Evolutionary conservation across 2,329 filamentous ascomycete species (phyloP), one percentile per base, ranked within the genome.

Genomic region (Waltergamsia citrina): DNA sequence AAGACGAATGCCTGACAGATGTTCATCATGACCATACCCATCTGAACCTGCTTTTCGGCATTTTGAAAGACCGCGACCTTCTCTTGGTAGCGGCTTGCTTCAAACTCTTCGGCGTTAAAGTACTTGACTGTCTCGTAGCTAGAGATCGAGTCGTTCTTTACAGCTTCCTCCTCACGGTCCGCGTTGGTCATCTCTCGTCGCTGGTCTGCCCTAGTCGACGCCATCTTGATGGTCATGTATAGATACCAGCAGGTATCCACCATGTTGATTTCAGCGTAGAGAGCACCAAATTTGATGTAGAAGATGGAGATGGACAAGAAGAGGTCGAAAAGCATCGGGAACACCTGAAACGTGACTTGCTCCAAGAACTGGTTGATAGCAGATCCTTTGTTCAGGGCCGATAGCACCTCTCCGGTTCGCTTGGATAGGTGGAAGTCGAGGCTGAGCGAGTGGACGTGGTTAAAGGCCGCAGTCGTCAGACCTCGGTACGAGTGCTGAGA

Each of bases 61-160:
- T 61, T 62, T 51, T 90, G 85, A 54, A 79, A 90, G 35, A 72
- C 73, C 29, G 64, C 63, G 35, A 92, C 83, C 18, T 84, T 82
- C 29, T 69, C 59, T 30, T 78, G 71, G 49, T 87, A 90, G 17
- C 85, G 73, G 32, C 69, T 63, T 44, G 86, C 87, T 50, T 92
- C 85, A 50, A 83, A 88, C 3, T 74, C 66, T 50, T 90, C 85
- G 7, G 84, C 84, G 46, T 90, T 90, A 67, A 92, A 92, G 50
- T 90, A 90, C 53, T 90, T 92, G 52, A 90, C 85, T 3, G 84
- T 90, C 62, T 98, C 92, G 56, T 96, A 98, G n/a, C 87, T 94
- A 41, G 92, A 87, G 65, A 98, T 92, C 1, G 92, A 96, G 56
- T 98, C 92, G 53, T 95, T 96, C 61, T 96, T 96, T 46, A 96